Percentiles rank a stretch among this genome's conserved stretches.
These are phyloP conservation scores for Globisporangium alternatum DNA, from an alignment of 352 stramenopile genomes.

Conservation along the genomic window DNA sequence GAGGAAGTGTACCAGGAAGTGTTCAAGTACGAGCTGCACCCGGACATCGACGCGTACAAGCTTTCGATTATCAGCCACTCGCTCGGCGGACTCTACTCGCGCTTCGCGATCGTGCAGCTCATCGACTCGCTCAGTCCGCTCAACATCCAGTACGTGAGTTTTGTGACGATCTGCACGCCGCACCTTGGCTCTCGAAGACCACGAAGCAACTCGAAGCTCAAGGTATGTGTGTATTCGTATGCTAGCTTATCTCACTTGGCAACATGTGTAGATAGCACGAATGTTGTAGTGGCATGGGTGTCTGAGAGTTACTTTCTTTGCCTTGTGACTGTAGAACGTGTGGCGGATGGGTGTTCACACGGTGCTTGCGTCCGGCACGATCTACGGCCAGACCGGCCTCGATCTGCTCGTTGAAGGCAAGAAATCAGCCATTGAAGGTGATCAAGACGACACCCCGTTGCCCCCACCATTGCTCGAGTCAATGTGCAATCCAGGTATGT, in stretches of 20 bases:
- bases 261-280: no score
- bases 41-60: slow-evolving; percentile 49
- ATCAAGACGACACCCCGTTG: slow-evolving; percentile 14
- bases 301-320: neutral
- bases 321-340: slow-evolving; percentile 41
- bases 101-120: slow-evolving; percentile 63
- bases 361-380: slow-evolving; percentile 49
- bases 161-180: slow-evolving; percentile 77
- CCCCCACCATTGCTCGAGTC: slow-evolving; percentile 44
- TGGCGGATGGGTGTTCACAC: slow-evolving; percentile 69
- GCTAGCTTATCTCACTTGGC: neutral
- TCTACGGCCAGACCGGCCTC: slow-evolving; percentile 75
- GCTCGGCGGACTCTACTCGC: slow-evolving; percentile 71
- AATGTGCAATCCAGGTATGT: slow-evolving; percentile 54
- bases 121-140: slow-evolving; percentile 51
- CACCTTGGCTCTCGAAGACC: slow-evolving; percentile 73
- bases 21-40: slow-evolving; percentile 58
- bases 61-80: slow-evolving; percentile 73
- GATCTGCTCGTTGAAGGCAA: slow-evolving; percentile 62
- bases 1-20: slow-evolving; percentile 58
- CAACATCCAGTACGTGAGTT: slow-evolving; percentile 67
- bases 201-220: slow-evolving; percentile 55
- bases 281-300: neutral
- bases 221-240: slow-evolving; percentile 27
- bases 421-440: slow-evolving; percentile 11